Evolutionary conservation across 2,329 filamentous ascomycete species (phyloP).

Genomic region (Dryadomyces sulphureus): DNA sequence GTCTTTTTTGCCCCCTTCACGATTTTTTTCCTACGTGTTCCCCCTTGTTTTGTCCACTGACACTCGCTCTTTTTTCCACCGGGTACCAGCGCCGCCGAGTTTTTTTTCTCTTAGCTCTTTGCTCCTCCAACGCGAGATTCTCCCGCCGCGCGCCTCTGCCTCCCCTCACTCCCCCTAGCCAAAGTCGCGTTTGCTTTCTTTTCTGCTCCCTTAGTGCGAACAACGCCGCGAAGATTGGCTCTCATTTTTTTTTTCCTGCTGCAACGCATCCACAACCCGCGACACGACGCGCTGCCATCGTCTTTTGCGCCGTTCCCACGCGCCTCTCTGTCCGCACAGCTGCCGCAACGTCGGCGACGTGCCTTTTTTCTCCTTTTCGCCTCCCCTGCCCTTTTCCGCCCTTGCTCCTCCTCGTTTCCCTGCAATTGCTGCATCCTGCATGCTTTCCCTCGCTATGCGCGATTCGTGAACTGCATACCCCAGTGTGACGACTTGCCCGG

Average conservation of each 20-base stretch:
- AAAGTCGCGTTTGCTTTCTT: not conserved
- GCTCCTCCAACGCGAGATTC: not conserved
- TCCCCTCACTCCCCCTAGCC: not conserved
- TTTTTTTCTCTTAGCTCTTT: not conserved
- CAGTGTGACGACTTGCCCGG: not conserved
- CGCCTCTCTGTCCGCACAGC: not conserved
- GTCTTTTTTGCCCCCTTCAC: not conserved
- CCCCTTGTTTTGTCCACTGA: slow-evolving; percentile 1
- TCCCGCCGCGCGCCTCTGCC: not conserved
- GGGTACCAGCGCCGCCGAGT: not conserved
- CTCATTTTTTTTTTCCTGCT: not conserved
- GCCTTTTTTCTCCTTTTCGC: not conserved
- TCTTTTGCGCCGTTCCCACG: not conserved
- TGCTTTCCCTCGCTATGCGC: slow-evolving; percentile 1
- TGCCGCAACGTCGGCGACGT: not conserved
- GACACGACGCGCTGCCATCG: slow-evolving; percentile 5
- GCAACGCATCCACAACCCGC: not conserved
- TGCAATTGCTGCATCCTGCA: not conserved
- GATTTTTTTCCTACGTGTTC: not conserved
- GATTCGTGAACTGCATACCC: slow-evolving; percentile 1
- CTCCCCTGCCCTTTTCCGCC: no score
- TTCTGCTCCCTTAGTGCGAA: not conserved
- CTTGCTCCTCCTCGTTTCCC: no score
- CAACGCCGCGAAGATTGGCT: not conserved
- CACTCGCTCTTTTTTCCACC: not conserved